A percentile compares a stretch with the other conserved stretches of the same genome.
Conservation (phyloP, 192 early-diverging fungal genomes). For the Bifiguratus adelaidae region DNA sequence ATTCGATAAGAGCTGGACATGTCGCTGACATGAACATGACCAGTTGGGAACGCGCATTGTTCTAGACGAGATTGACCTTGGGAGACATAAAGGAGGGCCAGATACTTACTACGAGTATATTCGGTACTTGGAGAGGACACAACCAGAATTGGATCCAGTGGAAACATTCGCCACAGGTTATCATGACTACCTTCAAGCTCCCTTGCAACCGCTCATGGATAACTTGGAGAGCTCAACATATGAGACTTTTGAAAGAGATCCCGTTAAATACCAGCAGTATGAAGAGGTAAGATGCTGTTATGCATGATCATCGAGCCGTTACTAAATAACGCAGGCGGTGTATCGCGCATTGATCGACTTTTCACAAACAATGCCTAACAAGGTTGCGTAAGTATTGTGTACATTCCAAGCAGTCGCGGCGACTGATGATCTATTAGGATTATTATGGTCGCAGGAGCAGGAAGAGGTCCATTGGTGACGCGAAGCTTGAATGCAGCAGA, state of each 20-base stretch:
- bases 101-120: conserved; percentile 70
- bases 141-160: conserved; percentile 43
- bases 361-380: conserved; percentile 1
- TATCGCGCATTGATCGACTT: conserved; percentile 16
- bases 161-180: conserved; percentile 78
- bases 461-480: conserved; percentile 89
- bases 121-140: conserved; percentile 54
- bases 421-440: too few relatives aligned
- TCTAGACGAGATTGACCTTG: too few relatives aligned
- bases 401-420: too few relatives aligned
- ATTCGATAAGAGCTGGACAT: too few relatives aligned
- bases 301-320: conserved; percentile 1
- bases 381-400: conserved; percentile 8
- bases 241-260: conserved; percentile 93
- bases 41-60: too few relatives aligned
- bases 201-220: conserved; percentile 86
- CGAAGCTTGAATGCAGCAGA: conserved; percentile 73
- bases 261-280: conserved; percentile 89
- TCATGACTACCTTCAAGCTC: conserved; percentile 82
- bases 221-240: conserved; percentile 91
- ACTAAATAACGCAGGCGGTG: conserved; percentile 8
- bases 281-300: conserved; percentile 53
- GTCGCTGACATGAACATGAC: too few relatives aligned
- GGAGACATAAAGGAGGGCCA: too few relatives aligned
- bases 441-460: conserved; percentile 91